Evolutionary conservation across 192 early-diverging fungal genomes (phyloP), one percentile per base, ranked within the genome.

Genomic region (Dissophora globulifera): DNA sequence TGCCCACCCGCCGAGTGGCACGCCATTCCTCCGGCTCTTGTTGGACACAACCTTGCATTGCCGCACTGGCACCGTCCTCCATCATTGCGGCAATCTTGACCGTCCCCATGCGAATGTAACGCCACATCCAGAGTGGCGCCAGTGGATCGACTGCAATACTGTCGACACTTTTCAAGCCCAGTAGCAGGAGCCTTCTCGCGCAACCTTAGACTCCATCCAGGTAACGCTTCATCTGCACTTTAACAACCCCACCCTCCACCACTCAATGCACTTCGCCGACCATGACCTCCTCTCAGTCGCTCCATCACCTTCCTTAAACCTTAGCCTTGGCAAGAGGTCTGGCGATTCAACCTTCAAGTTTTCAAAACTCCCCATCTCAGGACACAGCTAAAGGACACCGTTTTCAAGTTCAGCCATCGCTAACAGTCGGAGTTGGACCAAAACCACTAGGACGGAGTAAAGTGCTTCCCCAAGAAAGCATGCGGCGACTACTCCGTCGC

Each of bases 181-280:
- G 32, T 2, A 11, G 31, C n/a, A 25, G 31, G 33, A 25, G 26
- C 25, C n/a, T n/a, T 6, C 11, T 16, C 46, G 48, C 4, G 40
- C 59, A 2, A 62, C 69, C 42, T 62, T 71, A 11, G 69, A 71
- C 33, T 71, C 62, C 42, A 62, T 71, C 11, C 57, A 57, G 31
- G 52, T 58, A 19, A 56, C 69, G 5, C 50, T 71, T 2, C 8
- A n/a, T 16, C 11, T 22, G 23, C 45, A 17, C 45, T 0, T 20
- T 4, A 15, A 20, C 16, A 2, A 12, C 1, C 30, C 69, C 22
- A 19, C 1, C 30, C 69, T 16, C 10, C 17, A 11, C 25, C 2
- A 32, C 52, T 2, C 58, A 41, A 13, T 65, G 29, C 50, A 33
- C 56, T 2, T 61, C 59, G n/a, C n/a, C n/a, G n/a, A n/a, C 27